Percentiles rank a stretch among this genome's conserved stretches.
phyloP scores from a whole-genome alignment of 192 early-diverging fungal genomes.

The Glomus cerebriforme region DNA sequence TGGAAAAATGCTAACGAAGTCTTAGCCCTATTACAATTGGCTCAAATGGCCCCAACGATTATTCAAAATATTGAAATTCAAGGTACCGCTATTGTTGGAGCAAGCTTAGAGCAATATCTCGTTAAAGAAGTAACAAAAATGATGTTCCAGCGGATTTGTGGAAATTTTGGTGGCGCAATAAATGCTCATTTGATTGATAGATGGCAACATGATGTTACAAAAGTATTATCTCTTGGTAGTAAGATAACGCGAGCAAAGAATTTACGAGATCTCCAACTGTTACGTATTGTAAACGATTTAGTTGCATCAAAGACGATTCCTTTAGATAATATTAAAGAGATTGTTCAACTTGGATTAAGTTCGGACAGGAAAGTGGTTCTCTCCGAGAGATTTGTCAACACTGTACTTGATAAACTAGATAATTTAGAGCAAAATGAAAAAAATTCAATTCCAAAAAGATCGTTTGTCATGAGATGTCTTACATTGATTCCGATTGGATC shows the following conservation, averaged over 20 bases:
- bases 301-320: slow-evolving; percentile 7
- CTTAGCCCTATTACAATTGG: slow-evolving; percentile 23
- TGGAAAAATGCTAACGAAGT: slow-evolving; percentile 17
- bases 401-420: slow-evolving; percentile 4
- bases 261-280: neutral
- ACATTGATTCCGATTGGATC: slow-evolving; percentile 5
- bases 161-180: neutral
- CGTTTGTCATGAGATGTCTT: slow-evolving; percentile 17
- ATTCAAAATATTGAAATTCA: neutral
- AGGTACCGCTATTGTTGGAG: neutral
- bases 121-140: slow-evolving; percentile 7
- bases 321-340: neutral
- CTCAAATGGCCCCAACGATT: neutral
- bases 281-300: slow-evolving; percentile 25
- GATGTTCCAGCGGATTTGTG: neutral
- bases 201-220: slow-evolving; percentile 13
- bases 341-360: neutral
- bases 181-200: neutral
- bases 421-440: slow-evolving; percentile 7
- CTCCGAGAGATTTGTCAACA: slow-evolving; percentile 7
- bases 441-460: neutral
- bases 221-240: slow-evolving; percentile 11
- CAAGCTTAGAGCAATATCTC: neutral
- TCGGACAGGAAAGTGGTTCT: neutral
- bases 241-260: neutral